Evolutionary conservation across 2,329 filamentous ascomycete species (phyloP).

Genomic region (Colletotrichum sp.): DNA sequence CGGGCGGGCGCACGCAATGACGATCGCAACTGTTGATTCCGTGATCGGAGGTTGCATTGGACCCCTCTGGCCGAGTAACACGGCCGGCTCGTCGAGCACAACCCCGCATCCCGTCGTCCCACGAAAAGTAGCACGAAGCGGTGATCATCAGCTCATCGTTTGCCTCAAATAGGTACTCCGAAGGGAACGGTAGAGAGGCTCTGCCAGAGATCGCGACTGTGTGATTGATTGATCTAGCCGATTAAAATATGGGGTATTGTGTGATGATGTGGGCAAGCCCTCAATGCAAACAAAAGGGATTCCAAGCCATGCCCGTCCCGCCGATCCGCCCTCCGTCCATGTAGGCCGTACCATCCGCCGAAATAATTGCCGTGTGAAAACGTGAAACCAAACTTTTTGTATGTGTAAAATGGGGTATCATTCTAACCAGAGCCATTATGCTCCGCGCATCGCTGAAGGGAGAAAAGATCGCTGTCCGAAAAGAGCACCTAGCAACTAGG

Average conservation of each 20-base stretch:
- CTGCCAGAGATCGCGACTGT: neutral
- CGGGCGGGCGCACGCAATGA: neutral
- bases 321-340: neutral
- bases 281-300: neutral
- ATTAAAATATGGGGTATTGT: neutral
- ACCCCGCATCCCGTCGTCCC: neutral
- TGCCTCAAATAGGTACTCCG: neutral
- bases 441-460: neutral
- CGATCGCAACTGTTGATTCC: neutral
- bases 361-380: neutral
- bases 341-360: neutral
- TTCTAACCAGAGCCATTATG: conserved; percentile 10
- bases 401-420: conserved; percentile 13
- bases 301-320: neutral
- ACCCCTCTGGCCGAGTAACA: neutral
- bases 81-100: neutral
- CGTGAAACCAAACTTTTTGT: neutral
- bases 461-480: neutral
- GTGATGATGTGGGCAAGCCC: neutral
- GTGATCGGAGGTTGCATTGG: neutral
- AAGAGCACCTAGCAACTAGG: neutral
- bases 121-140: neutral
- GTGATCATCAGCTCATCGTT: neutral
- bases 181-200: neutral
- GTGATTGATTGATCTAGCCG: neutral